Conservation (phyloP, 306 rosid genomes). For the Pueraria montana region DNA sequence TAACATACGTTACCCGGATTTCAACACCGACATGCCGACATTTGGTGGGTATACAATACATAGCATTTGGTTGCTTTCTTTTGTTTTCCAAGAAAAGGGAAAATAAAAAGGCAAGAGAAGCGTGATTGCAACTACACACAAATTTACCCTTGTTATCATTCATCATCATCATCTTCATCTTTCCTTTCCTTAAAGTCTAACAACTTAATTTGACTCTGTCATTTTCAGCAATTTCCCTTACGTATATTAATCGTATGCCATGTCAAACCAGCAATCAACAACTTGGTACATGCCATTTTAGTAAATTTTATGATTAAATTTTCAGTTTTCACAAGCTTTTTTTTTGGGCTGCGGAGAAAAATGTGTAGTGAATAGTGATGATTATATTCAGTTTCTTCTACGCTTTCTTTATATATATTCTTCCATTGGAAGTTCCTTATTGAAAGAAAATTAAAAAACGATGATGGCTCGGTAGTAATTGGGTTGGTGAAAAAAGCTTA, state of each 20-base stretch:
- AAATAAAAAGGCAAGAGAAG: background rate
- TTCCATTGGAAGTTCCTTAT: background rate
- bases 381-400: background rate
- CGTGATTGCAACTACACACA: constrained; percentile 1
- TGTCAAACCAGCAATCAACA: background rate
- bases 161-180: background rate
- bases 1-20: background rate
- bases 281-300: background rate
- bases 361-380: background rate
- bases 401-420: background rate
- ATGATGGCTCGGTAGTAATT: background rate
- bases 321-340: background rate
- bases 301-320: background rate
- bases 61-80: constrained; percentile 18
- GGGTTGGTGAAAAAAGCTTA: constrained; percentile 35
- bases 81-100: constrained; percentile 38
- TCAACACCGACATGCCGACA: constrained; percentile 35
- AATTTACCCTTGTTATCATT: background rate
- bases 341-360: background rate
- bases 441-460: background rate
- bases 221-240: constrained; percentile 22
- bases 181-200: constrained; percentile 23
- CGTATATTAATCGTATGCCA: background rate
- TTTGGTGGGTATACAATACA: background rate
- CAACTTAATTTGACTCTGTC: background rate